Conservation (phyloP, 306 rosid species). For the Vachellia collinsii region DNA sequence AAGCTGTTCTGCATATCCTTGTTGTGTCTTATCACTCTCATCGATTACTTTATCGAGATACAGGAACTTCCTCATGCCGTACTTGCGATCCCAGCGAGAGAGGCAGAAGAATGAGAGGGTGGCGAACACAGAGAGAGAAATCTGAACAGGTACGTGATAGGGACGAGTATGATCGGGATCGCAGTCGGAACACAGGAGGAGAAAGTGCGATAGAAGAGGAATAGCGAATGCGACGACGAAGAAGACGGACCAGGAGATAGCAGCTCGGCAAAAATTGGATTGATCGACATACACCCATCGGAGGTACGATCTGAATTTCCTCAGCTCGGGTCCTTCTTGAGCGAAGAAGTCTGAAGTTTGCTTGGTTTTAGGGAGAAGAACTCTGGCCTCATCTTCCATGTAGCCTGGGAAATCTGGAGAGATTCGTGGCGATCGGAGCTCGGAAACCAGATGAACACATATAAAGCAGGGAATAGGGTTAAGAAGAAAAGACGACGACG, state of each 20-base stretch:
- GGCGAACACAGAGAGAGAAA: no score
- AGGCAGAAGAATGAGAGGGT: no score
- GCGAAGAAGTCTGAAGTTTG: background rate
- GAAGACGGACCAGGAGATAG: constrained; percentile 67
- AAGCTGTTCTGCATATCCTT: no score
- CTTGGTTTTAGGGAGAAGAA: constrained; percentile 12
- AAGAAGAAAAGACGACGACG: background rate
- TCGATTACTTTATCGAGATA: no score
- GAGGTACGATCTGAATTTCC: constrained; percentile 53
- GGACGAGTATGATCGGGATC: no score
- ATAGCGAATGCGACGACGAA: constrained; percentile 52
- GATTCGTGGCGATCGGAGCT: constrained; percentile 4
- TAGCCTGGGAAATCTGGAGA: constrained; percentile 32
- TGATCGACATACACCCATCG: constrained; percentile 77
- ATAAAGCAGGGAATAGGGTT: background rate
- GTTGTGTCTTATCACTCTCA: no score
- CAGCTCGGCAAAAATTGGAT: constrained; percentile 47
- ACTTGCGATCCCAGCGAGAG: no score
- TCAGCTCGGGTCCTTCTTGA: constrained; percentile 44
- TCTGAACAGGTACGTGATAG: no score
- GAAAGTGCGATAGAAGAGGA: no score
- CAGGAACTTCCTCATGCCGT: no score
- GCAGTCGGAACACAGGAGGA: no score
- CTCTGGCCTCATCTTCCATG: constrained; percentile 58
- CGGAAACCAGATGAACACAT: constrained; percentile 33